Base-by-base conservation (phyloP, 179 eudicot genomes). In the Corrigiola litoralis region DNA sequence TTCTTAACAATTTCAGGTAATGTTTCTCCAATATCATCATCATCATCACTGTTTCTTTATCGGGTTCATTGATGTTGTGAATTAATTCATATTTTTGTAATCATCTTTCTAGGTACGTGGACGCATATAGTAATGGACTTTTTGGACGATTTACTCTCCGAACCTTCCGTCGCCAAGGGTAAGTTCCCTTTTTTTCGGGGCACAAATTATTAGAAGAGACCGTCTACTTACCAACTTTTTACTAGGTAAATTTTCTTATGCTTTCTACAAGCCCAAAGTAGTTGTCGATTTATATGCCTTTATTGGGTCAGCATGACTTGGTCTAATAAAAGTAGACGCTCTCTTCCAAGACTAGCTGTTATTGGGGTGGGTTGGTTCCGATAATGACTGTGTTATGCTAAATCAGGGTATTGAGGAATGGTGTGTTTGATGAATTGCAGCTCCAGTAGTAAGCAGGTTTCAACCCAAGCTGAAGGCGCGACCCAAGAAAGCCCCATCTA, bases 381-480 rank as follows among this genome's bases (percentile, higher is more conserved):
- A n/a, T n/a, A n/a, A n/a, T n/a, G n/a, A n/a, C n/a, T n/a, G 13
- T 59, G 51, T 25, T 24, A n/a, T 36, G 58, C 40, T 66, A 48
- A 41, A 13, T 61, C 11, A 27, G 56, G 18, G 32, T 58, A 45
- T 49, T 54, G 50, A 46, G 16, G 10, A 62, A 21, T 59, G 51
- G 17, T 42, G 13, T 52, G 14, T 48, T 57, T 63, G 46, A 2
- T 58, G 11, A 66, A 37, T 50, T 63, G 73, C 84, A 83, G 87
- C 66, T 69, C 75, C 77, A 69, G 66, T 69, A 51, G 61, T 51
- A 5, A 50, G 67, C 57, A 88, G 72, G 69, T 88, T 88, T 73
- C 80, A 73, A 63, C 92, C 92, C 1, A 89, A 84, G 76, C 66
- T 68, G 24, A 90, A 87, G 67, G 70, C 62, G 31, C 80, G 73